These are phyloP conservation scores for Pyrenochaeta sp. DNA, from an alignment of 2,329 filamentous ascomycete genomes.

Conservation along the genomic window DNA sequence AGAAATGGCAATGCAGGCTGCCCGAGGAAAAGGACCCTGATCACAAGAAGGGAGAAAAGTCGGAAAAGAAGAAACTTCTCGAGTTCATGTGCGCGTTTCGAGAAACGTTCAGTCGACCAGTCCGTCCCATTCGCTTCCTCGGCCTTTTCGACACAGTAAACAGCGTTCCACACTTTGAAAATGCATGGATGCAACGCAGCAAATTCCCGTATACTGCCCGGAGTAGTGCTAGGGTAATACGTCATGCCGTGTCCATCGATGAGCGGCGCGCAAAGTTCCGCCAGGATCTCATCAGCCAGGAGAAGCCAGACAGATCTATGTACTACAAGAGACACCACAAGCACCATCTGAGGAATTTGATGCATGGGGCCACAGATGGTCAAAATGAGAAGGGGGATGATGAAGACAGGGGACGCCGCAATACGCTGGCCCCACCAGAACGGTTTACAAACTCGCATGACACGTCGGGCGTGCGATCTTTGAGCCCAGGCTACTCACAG, in stretches of 20 bases:
- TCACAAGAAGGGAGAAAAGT: conserved; percentile 51
- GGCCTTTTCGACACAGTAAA: conserved; percentile 86
- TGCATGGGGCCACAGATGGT: conserved; percentile 21
- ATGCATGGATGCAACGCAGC: conserved; percentile 75
- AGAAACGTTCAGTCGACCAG: conserved; percentile 80
- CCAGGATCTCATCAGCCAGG: conserved; percentile 68
- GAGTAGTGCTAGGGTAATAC: conserved; percentile 65
- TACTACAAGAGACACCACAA: conserved; percentile 39
- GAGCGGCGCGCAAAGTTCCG: conserved; percentile 75
- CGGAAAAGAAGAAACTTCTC: conserved; percentile 69
- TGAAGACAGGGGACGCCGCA: conserved; percentile 25
- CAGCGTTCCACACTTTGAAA: conserved; percentile 79
- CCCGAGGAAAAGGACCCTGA: conserved; percentile 34
- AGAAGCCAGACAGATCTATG: conserved; percentile 38
- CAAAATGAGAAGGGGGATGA: conserved; percentile 15
- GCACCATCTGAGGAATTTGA: conserved; percentile 18
- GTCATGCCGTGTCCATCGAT: conserved; percentile 75
- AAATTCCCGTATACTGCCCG: conserved; percentile 74
- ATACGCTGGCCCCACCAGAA: conserved; percentile 38
- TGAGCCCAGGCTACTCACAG: conserved; percentile 39
- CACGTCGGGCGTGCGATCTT: conserved; percentile 39
- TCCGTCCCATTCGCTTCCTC: conserved; percentile 76
- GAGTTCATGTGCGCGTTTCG: conserved; percentile 80
- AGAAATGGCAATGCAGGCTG: conserved; percentile 72
- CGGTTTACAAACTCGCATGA: conserved; percentile 44